Conservation (phyloP, 2,329 filamentous ascomycete genomes). For the Colletotrichum limetticola region DNA sequence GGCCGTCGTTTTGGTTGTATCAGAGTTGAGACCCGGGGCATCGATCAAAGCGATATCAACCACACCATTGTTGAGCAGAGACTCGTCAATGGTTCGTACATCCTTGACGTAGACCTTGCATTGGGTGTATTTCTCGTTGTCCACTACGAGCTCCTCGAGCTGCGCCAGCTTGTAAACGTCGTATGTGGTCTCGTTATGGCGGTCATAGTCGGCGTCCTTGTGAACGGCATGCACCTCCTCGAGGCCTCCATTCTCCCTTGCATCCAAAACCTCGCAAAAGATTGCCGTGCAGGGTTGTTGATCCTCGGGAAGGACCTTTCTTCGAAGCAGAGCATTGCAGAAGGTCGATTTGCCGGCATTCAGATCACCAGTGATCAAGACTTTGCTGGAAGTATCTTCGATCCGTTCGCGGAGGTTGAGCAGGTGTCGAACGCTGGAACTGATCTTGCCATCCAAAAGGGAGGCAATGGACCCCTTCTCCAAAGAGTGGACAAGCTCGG, state of each 20-base stretch:
- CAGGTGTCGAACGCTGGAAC: constrained; percentile 91
- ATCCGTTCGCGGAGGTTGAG: constrained; percentile 89
- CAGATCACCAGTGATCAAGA: constrained; percentile 92
- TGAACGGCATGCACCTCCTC: constrained; percentile 98
- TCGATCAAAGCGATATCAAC: constrained; percentile 98
- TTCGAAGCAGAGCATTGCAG: constrained; percentile 93
- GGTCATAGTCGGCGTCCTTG: constrained; percentile 81
- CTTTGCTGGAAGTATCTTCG: constrained; percentile 97
- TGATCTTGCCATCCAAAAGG: constrained; percentile 92
- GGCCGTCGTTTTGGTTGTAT: constrained; percentile 96
- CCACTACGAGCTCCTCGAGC: constrained; percentile 88
- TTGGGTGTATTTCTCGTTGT: constrained; percentile 89
- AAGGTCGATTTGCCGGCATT: constrained; percentile 99
- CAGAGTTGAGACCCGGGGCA: constrained; percentile 92
- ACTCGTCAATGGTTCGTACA: constrained; percentile 88
- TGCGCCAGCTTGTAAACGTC: constrained; percentile 83
- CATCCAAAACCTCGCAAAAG: constrained; percentile 96
- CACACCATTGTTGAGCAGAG: constrained; percentile 94
- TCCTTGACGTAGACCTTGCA: constrained; percentile 98
- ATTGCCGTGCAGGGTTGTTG: constrained; percentile 98
- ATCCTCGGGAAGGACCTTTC: constrained; percentile 94
- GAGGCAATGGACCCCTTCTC: constrained; percentile 93
- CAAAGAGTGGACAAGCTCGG: constrained; percentile 92
- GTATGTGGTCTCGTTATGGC: constrained; percentile 93
- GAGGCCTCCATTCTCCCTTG: constrained; percentile 86